Evolutionary conservation across 2,329 filamentous ascomycete genomes (phyloP).

Genomic region (Ambrosiella cleistominuta): DNA sequence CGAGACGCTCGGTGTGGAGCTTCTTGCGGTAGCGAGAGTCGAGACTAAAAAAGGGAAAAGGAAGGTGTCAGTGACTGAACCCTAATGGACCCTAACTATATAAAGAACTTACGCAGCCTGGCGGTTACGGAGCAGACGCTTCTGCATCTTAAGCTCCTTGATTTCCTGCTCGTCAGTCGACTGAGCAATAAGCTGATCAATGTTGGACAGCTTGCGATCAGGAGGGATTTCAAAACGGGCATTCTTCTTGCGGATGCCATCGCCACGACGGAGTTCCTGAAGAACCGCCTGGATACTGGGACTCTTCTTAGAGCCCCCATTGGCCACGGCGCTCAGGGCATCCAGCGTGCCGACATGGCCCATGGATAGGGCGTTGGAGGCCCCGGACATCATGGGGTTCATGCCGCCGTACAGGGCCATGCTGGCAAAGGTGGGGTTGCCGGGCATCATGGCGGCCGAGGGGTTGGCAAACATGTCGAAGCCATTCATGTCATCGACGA

Average conservation of each 20-base stretch:
- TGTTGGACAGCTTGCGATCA: constrained; percentile 84
- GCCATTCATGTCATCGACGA: constrained; percentile 38
- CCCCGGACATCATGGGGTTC: constrained; percentile 15
- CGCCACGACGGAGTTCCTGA: constrained; percentile 55
- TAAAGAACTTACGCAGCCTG: constrained; percentile 70
- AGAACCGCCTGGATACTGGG: constrained; percentile 9
- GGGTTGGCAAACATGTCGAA: constrained; percentile 45
- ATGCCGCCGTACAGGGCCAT: constrained; percentile 31
- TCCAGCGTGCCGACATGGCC: constrained; percentile 26
- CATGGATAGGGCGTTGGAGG: constrained; percentile 1
- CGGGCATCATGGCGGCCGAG: constrained; percentile 29
- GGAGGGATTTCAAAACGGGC: constrained; percentile 92
- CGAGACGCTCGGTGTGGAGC: constrained; percentile 88
- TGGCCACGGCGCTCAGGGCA: constrained; percentile 14
- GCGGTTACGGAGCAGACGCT: constrained; percentile 81
- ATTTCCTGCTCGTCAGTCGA: constrained; percentile 82
- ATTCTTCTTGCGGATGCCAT: constrained; percentile 97
- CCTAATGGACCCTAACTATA: constrained; percentile 13
- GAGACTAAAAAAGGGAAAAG: constrained; percentile 37
- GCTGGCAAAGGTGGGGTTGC: constrained; percentile 38
- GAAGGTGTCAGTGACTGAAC: neutral
- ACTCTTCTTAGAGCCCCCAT: constrained; percentile 31
- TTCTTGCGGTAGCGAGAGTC: constrained; percentile 97
- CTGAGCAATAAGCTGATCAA: constrained; percentile 78
- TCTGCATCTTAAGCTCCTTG: constrained; percentile 97